These are phyloP conservation scores for Fomitopsis pinicola DNA, from an alignment of 1,284 basidiomycete genomes.

Conservation along the genomic window DNA sequence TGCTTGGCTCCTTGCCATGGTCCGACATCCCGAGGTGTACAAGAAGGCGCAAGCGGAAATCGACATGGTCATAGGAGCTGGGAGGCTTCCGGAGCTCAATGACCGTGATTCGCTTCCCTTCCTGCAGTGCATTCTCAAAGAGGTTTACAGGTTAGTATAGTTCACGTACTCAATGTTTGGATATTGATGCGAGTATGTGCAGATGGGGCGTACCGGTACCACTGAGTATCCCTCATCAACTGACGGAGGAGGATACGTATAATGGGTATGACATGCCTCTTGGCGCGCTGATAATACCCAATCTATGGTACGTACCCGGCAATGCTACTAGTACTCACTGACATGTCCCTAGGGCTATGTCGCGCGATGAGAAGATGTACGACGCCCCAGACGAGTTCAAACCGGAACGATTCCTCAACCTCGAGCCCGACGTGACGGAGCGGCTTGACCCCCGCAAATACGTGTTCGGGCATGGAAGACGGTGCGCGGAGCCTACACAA, in stretches of 20 bases:
- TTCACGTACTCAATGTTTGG: no score
- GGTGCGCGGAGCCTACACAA: neutral
- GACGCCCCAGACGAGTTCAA: slow-evolving; percentile 18
- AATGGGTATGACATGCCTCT: slow-evolving; percentile 9
- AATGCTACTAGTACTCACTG: neutral
- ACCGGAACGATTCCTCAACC: slow-evolving; percentile 21
- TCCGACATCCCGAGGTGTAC: slow-evolving; percentile 34
- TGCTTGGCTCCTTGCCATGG: slow-evolving; percentile 38
- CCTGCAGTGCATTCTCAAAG: slow-evolving; percentile 35
- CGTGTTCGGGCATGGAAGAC: slow-evolving; percentile 19
- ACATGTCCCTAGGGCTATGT: slow-evolving; percentile 18
- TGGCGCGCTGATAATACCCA: slow-evolving; percentile 11
- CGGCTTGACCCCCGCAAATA: slow-evolving; percentile 18
- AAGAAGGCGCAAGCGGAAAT: slow-evolving; percentile 37
- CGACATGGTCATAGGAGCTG: slow-evolving; percentile 32
- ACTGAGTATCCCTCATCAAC: slow-evolving; percentile 17
- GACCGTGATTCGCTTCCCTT: slow-evolving; percentile 38
- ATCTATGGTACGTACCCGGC: slow-evolving; percentile 6
- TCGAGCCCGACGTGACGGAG: slow-evolving; percentile 14
- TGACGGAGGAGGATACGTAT: slow-evolving; percentile 7
- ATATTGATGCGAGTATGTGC: neutral
- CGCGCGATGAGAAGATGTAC: slow-evolving; percentile 14
- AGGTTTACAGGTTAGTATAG: slow-evolving; percentile 22
- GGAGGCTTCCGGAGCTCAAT: slow-evolving; percentile 35
- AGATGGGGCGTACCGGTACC: slow-evolving; percentile 30